Base-by-base conservation (phyloP, 2,329 filamentous ascomycete species). In the Claviceps maximensis region DNA sequence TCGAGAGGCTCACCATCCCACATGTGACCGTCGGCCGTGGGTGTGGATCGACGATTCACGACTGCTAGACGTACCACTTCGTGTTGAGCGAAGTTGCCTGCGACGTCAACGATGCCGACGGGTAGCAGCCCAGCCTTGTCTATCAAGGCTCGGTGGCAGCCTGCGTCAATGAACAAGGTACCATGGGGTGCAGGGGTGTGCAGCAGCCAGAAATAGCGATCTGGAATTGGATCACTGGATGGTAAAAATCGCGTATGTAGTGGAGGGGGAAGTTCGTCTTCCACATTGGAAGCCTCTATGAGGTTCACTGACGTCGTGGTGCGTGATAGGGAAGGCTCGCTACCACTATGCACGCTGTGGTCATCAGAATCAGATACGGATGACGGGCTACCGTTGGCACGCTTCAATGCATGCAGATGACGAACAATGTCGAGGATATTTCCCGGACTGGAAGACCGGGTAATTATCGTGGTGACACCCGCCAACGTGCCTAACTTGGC, bases 121-220 rank as follows among this genome's bases (percentile, higher is more conserved):
- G 91, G 89, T 0, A 97, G 79, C 2, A 98, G 79, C 3, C 89
- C 88, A 0, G 90, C 89, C 71, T 95, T 95, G 63, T 84, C 82
- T 17, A 82, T 72, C 3, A 97, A 77, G 1, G 91, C 93, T 36
- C 77, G 74, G 69, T 89, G 83, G 3, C 91, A 91, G 44, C 93
- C 93, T n/a, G 80, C 73, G 71, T 98, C 93, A 61, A 98, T 94
- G 71, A 88, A 97, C 27, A 98, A 66, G 2, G 86, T 95, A 15
- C 93, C 93, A 62, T 95, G 90, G 0, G 93, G 89, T 25, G 84
- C 83, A 12, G 96, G 81, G 10, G 91, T 93, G 69, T 98, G 89
- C 0, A 97, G 77, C 49, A 98, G 83, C 93, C 93, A 98, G 76
- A 98, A 97, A 65, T 93, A 89, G 56, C 91, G 85, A 66, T 96